Conservation (phyloP, 192 early-diverging fungal species). For the Gonapodya prolifera region DNA sequence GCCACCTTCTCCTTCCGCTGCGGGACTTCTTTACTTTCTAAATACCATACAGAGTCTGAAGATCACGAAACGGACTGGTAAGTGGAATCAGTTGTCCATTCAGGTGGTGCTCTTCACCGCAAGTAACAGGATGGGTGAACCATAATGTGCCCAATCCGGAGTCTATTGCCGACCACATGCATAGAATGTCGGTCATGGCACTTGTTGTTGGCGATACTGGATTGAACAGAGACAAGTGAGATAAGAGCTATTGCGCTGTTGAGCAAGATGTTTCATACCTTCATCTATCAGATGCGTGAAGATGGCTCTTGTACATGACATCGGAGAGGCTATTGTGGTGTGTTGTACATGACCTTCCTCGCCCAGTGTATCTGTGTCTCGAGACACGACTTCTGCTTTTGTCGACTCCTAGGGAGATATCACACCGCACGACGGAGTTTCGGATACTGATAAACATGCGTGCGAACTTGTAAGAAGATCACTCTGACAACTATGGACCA, state of each 20-base stretch:
- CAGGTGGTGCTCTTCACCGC: too few relatives aligned
- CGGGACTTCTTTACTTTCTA: background rate
- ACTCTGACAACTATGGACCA: background rate
- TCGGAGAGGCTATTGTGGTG: constrained; percentile 73
- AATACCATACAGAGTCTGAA: background rate
- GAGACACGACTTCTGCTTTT: constrained; percentile 6
- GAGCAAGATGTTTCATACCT: too few relatives aligned
- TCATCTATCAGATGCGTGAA: constrained; percentile 52
- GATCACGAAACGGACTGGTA: background rate
- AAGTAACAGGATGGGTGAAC: constrained; percentile 87
- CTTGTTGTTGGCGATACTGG: constrained; percentile 62
- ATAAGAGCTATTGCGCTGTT: background rate
- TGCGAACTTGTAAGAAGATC: constrained; percentile 40
- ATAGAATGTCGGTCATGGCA: constrained; percentile 84
- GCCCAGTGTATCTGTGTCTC: background rate
- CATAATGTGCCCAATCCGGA: constrained; percentile 54
- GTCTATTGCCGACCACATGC: constrained; percentile 91
- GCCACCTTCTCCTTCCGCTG: background rate
- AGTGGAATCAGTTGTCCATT: too few relatives aligned
- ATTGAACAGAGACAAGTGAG: constrained; percentile 41
- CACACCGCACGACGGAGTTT: constrained; percentile 66
- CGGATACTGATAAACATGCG: constrained; percentile 60
- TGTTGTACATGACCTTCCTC: background rate
- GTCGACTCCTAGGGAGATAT: constrained; percentile 61
- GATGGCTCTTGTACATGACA: constrained; percentile 88